Evolutionary conservation across 768 basidiomycete species (phyloP).

Genomic region (Lentinula raphanica): DNA sequence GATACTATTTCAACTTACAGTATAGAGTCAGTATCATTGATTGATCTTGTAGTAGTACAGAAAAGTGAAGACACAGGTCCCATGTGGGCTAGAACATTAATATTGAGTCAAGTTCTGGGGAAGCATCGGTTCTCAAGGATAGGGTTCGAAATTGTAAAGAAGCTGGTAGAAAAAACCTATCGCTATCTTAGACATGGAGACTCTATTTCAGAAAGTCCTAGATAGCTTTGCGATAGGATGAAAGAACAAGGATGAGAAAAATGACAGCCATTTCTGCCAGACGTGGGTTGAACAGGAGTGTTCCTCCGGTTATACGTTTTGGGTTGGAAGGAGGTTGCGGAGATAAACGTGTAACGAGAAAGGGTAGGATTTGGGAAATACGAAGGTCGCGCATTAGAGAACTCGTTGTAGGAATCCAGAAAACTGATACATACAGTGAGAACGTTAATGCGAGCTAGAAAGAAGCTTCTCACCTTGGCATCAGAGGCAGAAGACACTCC

Average conservation of each 20-base stretch:
- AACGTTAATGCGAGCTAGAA: background rate
- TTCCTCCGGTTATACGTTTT: conserved; percentile 37
- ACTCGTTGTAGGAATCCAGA: conserved; percentile 83
- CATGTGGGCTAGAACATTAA: conserved; percentile 85
- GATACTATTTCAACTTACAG: no score
- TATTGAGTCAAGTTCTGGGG: conserved; percentile 86
- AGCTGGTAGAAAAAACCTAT: conserved; percentile 63
- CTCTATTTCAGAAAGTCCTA: conserved; percentile 72
- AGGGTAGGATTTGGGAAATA: conserved; percentile 92
- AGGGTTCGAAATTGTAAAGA: conserved; percentile 77
- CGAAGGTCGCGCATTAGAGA: conserved; percentile 69
- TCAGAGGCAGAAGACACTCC: conserved; percentile 73
- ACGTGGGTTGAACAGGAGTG: conserved; percentile 61
- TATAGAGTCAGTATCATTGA: no score
- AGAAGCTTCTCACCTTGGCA: conserved; percentile 64
- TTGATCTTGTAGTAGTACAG: no score
- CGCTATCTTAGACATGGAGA: conserved; percentile 85
- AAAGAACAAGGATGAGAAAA: conserved; percentile 72
- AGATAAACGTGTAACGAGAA: conserved; percentile 73
- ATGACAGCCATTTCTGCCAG: conserved; percentile 85
- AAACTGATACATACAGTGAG: conserved; percentile 42
- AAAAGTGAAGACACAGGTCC: conserved; percentile 73
- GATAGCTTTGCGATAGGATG: conserved; percentile 75
- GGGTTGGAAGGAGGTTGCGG: conserved; percentile 37
- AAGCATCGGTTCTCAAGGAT: conserved; percentile 86